These are phyloP conservation scores for Golovinomyces cichoracearum DNA, from an alignment of 2,329 filamentous ascomycete genomes.

Conservation along the genomic window DNA sequence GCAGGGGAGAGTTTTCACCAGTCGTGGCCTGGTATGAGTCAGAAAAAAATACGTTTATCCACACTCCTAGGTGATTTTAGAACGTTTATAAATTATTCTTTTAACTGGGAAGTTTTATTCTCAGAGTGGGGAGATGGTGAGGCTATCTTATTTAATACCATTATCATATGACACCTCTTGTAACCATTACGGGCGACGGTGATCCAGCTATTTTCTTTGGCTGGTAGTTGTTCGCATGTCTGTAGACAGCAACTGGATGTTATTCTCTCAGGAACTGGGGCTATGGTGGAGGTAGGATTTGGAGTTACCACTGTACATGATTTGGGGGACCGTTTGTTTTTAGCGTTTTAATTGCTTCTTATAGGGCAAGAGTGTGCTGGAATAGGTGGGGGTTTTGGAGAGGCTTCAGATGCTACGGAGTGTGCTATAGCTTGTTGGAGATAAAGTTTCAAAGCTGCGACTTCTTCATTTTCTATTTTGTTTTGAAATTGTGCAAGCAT, in stretches of 20 bases:
- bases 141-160: too few relatives aligned
- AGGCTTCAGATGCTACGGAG: background rate
- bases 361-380: background rate
- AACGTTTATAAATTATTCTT: background rate
- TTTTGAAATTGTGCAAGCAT: background rate
- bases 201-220: background rate
- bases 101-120: background rate
- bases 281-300: background rate
- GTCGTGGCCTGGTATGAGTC: background rate
- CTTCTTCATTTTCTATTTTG: background rate
- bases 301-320: background rate
- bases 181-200: background rate
- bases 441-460: background rate
- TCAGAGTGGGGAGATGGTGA: background rate
- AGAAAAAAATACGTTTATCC: background rate
- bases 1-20: background rate
- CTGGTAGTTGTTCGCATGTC: background rate
- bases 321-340: background rate
- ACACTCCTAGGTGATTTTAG: background rate
- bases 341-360: background rate
- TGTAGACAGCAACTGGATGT: background rate
- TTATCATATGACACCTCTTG: background rate
- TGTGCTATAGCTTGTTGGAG: background rate
- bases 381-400: background rate
- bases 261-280: background rate